phyloP scores from a whole-genome alignment of 2,329 filamentous ascomycete genomes.

The Blastomyces parvus region DNA sequence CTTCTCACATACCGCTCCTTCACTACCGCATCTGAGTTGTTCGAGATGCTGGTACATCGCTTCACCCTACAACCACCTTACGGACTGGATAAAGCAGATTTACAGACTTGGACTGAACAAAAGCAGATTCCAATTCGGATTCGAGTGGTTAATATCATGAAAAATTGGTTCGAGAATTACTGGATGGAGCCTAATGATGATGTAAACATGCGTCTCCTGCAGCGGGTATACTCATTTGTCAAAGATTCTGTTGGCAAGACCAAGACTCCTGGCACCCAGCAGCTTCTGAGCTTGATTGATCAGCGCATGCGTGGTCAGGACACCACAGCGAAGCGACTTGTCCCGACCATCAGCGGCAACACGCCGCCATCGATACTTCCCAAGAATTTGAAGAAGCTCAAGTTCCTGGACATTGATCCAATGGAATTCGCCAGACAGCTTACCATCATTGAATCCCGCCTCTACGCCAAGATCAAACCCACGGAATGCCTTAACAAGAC shows the following conservation, averaged over 20 bases:
- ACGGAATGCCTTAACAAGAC: constrained; percentile 97
- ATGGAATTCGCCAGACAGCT: constrained; percentile 95
- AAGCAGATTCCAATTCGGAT: constrained; percentile 96
- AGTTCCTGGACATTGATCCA: constrained; percentile 93
- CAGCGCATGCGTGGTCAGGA: constrained; percentile 84
- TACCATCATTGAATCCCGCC: constrained; percentile 88
- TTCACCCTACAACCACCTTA: constrained; percentile 89
- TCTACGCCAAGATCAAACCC: constrained; percentile 92
- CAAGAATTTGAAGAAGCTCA: constrained; percentile 99
- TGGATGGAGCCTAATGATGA: constrained; percentile 96
- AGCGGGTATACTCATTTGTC: constrained; percentile 82
- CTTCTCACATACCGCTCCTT: constrained; percentile 94
- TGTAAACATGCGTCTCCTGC: constrained; percentile 74
- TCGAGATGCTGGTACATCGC: constrained; percentile 81
- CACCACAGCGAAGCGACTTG: constrained; percentile 70
- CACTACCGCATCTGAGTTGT: constrained; percentile 79
- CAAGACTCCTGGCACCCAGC: constrained; percentile 78
- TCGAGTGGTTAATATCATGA: constrained; percentile 92
- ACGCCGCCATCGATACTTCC: constrained; percentile 84
- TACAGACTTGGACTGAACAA: constrained; percentile 78
- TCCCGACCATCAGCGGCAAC: constrained; percentile 74
- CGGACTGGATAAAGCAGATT: constrained; percentile 64
- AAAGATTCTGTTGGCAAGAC: constrained; percentile 87
- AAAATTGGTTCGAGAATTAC: constrained; percentile 96
- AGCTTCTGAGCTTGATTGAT: constrained; percentile 77